phyloP scores from a whole-genome alignment of 1,284 basidiomycete species.

The Moesziomyces sp. region DNA sequence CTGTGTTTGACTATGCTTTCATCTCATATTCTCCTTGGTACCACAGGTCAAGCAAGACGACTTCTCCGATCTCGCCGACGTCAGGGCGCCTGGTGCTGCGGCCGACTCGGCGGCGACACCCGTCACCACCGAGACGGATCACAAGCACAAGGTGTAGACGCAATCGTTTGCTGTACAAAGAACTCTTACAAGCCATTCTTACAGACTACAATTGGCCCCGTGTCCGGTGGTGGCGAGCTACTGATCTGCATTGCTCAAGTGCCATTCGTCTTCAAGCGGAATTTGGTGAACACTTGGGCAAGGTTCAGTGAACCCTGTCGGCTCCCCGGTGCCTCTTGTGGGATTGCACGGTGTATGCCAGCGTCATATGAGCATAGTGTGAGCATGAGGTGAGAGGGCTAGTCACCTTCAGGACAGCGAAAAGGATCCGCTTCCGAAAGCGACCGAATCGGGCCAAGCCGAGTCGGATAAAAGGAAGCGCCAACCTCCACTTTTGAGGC shows the following conservation, averaged over 20 bases:
- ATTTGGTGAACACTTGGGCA: too few relatives aligned
- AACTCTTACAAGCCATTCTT: not conserved
- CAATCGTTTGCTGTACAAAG: not conserved
- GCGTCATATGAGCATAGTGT: too few relatives aligned
- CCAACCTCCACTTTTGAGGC: not conserved
- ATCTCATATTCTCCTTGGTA: not conserved
- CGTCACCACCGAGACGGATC: slow-evolving; percentile 39
- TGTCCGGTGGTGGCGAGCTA: too few relatives aligned
- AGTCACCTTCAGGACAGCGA: too few relatives aligned
- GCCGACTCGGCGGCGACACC: slow-evolving; percentile 10
- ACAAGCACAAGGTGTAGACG: slow-evolving; percentile 40
- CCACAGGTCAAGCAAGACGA: slow-evolving; percentile 60
- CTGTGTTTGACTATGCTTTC: not conserved
- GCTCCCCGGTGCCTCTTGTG: too few relatives aligned
- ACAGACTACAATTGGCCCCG: too few relatives aligned
- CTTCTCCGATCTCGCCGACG: slow-evolving; percentile 56
- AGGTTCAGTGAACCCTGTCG: too few relatives aligned
- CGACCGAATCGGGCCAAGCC: not conserved
- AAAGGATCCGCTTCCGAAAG: not conserved
- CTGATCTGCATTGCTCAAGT: too few relatives aligned
- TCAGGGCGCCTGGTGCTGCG: slow-evolving; percentile 34
- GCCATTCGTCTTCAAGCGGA: too few relatives aligned
- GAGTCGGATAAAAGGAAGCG: not conserved
- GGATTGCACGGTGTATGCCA: too few relatives aligned
- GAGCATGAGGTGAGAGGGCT: too few relatives aligned